Base-by-base conservation (phyloP, 164 flowering plant species). In the Macadamia tetraphylla region DNA sequence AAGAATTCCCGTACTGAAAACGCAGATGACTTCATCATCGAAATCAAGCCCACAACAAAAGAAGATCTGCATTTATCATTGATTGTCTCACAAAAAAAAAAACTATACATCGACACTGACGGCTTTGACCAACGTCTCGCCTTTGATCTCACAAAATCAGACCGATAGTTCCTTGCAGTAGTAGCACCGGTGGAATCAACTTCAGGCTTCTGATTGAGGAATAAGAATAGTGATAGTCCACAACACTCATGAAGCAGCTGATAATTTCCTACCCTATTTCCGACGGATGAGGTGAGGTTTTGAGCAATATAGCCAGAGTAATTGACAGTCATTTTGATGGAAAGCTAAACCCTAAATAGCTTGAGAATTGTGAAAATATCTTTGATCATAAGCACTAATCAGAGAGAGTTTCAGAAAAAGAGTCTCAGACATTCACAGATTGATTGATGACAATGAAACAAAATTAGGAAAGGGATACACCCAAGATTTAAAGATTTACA, bases 301-400 rank as follows among this genome's bases (percentile, higher is more conserved):
- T 83, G 83, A 55, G 86, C 90, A 6, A 86, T 74, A 70, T 85
- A 81, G 78, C 88, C 83, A 65, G 97, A 84, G 74, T 70, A 87
- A 70, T 74, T 58, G 57, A 83, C 67, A 57, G 97, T 88, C 63
- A 76, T 71, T 29, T 87, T 72, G 73, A 92, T 77, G 23, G 23
- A 23, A 23, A 23, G 23, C 23, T 0, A 23, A 23, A 23, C 23
- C 23, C 23, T 23, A 23, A 23, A 23, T 23, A 23, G 23, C 23
- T 23, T 23, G 23, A 23, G 23, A 23, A 23, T 23, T 23, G 23
- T 23, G 23, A 23, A 23, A 23, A 23, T 23, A 23, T 23, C 23
- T 23, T 23, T 23, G 23, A 23, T 23, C 23, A 23, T 23, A 23
- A 23, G 23, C 23, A 23, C 23, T 23, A 23, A 23, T 23, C 23